Base-by-base conservation (phyloP, 768 basidiomycete species). In the Austroboletus eburneus region DNA sequence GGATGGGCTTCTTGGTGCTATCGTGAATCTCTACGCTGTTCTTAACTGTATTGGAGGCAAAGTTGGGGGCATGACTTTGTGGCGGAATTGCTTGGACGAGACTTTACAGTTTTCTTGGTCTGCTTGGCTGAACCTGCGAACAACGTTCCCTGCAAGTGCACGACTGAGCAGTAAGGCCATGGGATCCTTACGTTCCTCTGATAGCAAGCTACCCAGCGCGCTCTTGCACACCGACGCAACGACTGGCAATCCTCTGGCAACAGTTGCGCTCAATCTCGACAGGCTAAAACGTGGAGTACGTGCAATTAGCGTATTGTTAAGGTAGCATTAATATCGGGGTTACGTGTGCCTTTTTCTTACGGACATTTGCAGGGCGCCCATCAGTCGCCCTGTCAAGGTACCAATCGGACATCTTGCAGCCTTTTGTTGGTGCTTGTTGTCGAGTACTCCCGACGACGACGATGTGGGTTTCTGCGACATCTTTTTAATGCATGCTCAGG, bases 1-100 rank as follows among this genome's bases (percentile, higher is more conserved):
- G 3, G 69, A 73, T 40, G 24, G 43, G 16, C 46, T 59, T 20
- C 55, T 84, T 5, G 54, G 67, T 34, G 71, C 80, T 13, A 74
- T 83, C 2, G 80, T 80, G 6, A 59, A 67, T 17, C 71, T 92
- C 18, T 86, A 83, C 47, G 68, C 81, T 3, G 66, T 73, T 20
- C 71, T 92, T 5, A 84, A 84, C 62, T 66, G 78, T 23, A 82
- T 85, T 0, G 87, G 87, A 18, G 90, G 91, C 8, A 92, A 90
- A 65, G 81, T 87, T 9, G 86, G 83, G 21, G 81, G 82, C 14
- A 72, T 79, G 10, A 77, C 71, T 42, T 56, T 85, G 5, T 92
- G 90, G 90, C 75, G 83, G 52, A 88, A 85, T 56, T 80, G 80
- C 14, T 48, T 91, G 21, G 86, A 90, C 40, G 84, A 84, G 23